Conservation (phyloP, 2,329 filamentous ascomycete genomes). For the Cryphonectria japonica region DNA sequence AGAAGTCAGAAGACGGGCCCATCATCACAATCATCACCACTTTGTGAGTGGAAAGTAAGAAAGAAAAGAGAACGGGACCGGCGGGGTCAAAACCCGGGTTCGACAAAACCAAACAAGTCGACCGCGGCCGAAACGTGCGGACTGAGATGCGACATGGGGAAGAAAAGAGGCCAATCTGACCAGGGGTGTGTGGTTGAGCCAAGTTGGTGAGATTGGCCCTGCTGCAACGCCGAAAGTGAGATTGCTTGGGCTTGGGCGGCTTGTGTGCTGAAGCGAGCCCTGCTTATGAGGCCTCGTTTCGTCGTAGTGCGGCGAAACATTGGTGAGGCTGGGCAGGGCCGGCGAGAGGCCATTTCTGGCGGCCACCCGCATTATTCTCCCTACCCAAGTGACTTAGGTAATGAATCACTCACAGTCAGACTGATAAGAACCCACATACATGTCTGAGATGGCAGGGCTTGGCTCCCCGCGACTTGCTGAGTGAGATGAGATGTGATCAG, state of each 20-base stretch:
- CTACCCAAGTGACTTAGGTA: not conserved
- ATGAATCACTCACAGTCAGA: not conserved
- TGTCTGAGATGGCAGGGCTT: not conserved
- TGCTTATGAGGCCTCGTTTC: slow-evolving; percentile 13
- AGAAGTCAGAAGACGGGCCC: not conserved
- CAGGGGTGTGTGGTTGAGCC: slow-evolving; percentile 1
- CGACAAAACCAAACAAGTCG: slow-evolving; percentile 10
- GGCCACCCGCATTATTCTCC: not conserved
- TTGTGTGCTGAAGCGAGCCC: not conserved
- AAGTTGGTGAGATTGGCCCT: slow-evolving; percentile 1
- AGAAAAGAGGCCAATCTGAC: not conserved
- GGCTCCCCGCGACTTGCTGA: slow-evolving; percentile 5
- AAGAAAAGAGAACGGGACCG: not conserved
- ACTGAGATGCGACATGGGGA: slow-evolving; percentile 2
- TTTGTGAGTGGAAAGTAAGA: not conserved
- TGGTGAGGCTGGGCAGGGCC: not conserved
- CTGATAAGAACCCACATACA: not conserved
- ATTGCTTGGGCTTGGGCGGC: not conserved
- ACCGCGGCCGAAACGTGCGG: slow-evolving; percentile 8
- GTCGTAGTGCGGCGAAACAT: slow-evolving; percentile 8
- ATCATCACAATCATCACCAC: not conserved
- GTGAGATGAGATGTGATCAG: slow-evolving; percentile 1
- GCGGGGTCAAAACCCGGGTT: not conserved
- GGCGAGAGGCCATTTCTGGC: not conserved
- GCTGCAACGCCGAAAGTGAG: not conserved